Base-by-base conservation (phyloP, 2,329 filamentous ascomycete species). In the Aspergillus candidus region DNA sequence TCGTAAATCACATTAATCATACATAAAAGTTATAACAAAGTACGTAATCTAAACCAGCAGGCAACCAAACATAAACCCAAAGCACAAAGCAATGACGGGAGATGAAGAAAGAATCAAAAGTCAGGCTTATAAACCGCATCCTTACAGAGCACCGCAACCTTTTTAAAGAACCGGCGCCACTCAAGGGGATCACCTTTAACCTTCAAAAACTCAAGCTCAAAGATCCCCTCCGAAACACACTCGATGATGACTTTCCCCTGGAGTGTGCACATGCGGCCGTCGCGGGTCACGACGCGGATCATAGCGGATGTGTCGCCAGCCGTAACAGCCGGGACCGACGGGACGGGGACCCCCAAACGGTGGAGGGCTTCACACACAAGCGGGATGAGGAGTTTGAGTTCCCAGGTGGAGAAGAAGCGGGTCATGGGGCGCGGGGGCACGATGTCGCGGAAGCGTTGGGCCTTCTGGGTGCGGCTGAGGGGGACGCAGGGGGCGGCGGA, bases 91-190 rank as follows among this genome's bases (percentile, higher is more conserved):
- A 32, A 32, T 18, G 41, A 40, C 17, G 35, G 37, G 14, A 47
- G 18, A 18, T 14, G n/a, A 13, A n/a, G 36, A 43, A 10, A 36
- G 31, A 13, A 39, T 12, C 49, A 70, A 43, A 58, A 58, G 46
- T 77, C 72, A 37, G 78, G 79, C 53, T 75, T 76, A 63, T 82
- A 86, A 35, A 97, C 83, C 7, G 82, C 88, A 61, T 95, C 88
- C 61, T 87, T 87, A 69, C 90, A 94, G 48, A 91, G 73, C 51
- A 94, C 75, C 27, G 87, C 87, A n/a, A 96, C 79, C 66, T 88
- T 90, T 71, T 98, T 98, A 75, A 98, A 98, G 63, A 98, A 88
- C 30, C 93, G 76, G 48, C 93, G 80, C 93, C 94, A 98, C 71
- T 97, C 91, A 39, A 98, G 70, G 4, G 93, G 93, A 71, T 98